Evolutionary conservation across 805 yeast species (phyloP), one percentile per base, ranked within the genome.

Genomic region (Saccharomycopsis schoenii): DNA sequence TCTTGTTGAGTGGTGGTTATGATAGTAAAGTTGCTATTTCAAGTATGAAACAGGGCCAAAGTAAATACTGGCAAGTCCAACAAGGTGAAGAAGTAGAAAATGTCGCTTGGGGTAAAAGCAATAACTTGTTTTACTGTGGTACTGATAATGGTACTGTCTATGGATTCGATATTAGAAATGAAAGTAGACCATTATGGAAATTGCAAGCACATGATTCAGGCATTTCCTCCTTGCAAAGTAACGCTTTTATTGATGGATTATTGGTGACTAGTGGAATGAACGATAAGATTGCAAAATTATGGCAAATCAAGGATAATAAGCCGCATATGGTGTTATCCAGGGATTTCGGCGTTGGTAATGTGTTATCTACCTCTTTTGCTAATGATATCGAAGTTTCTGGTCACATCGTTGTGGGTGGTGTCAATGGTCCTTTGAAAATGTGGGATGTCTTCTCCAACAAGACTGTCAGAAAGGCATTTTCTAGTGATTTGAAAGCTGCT

Each of bases 151-250:
- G 99, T 71, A 84, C 84, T 68, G 83, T 94, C 29, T 89, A 89
- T 76, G 86, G 93, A 64, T 93, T 87, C 68, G 99, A 93, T 72
- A 86, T 89, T 55, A 83, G 97, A 72, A 76, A 75, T 58, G 81
- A 78, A 43, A 80, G 78, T 55, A 80, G 80, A 65, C 92, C 97
- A 19, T 68, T 93, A 39, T 94, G 99, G 99, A 89, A 96, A 1
- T 78, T 94, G 67, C 97, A 94, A 73, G 98, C 98, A 1, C 99
- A 94, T 72, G 98, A 94, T 74, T 82, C 96, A 1, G 97, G 96
- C 64, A 86, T 94, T 64, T 86, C 97, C 4, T 79, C 93, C 1
- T 79, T 94, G 66, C 86, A 86, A 66, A 80, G 85, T 42, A 92
- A 89, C 74, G 70, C 71, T 29, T 81, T 76, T 69, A 71, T 90